These are phyloP conservation scores for Geosmithia flava DNA, from an alignment of 2,329 filamentous ascomycete genomes.

Conservation along the genomic window DNA sequence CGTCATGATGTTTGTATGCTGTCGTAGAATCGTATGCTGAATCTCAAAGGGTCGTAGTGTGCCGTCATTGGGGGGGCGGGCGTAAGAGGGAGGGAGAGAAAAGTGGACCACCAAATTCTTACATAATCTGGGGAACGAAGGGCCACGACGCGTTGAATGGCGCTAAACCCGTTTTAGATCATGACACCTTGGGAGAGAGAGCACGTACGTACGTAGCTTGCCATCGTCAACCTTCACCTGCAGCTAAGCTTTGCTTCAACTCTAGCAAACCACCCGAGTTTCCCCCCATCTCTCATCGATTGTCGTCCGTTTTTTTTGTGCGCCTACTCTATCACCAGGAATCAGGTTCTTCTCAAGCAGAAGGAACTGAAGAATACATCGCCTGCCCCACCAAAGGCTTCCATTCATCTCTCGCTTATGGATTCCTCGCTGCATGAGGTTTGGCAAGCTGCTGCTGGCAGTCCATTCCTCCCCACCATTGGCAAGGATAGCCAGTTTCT, in stretches of 20 bases:
- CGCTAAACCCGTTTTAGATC: not conserved
- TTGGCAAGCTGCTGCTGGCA: slow-evolving; percentile 86
- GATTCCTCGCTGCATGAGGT: slow-evolving; percentile 75
- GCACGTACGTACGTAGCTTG: not conserved
- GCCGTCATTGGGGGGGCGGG: not conserved
- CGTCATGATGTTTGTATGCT: not conserved
- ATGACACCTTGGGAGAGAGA: not conserved
- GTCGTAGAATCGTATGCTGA: not conserved
- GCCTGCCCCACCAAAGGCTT: not conserved
- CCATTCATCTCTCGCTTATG: slow-evolving; percentile 35
- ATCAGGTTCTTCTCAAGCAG: no score
- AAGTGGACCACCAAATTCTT: not conserved
- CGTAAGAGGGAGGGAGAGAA: not conserved
- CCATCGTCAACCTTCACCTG: not conserved
- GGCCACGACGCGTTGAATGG: not conserved
- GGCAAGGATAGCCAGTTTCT: slow-evolving; percentile 76
- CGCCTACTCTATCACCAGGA: no score
- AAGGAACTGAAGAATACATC: not conserved
- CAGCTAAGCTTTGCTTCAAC: not conserved
- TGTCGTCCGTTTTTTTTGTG: not conserved
- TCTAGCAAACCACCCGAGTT: not conserved
- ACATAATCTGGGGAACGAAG: not conserved
- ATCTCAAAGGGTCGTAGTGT: not conserved
- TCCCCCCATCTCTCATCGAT: not conserved
- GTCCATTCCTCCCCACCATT: slow-evolving; percentile 70